These are phyloP conservation scores for Amanita brunnescens DNA, from an alignment of 768 basidiomycete species.

Conservation along the genomic window DNA sequence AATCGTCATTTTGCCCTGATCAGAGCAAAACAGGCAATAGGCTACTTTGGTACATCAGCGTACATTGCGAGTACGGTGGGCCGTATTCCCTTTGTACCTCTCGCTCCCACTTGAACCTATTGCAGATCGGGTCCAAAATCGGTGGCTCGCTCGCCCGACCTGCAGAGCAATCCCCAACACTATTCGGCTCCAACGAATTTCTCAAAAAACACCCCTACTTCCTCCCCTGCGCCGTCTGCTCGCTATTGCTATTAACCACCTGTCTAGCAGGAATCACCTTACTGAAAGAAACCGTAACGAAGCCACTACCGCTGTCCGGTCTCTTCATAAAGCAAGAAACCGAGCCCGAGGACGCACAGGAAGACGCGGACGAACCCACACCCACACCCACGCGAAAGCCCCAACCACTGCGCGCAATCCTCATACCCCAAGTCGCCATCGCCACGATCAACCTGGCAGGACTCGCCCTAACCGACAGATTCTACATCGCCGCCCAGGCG, in stretches of 20 bases:
- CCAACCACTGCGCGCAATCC: not conserved
- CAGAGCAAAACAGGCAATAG: not conserved
- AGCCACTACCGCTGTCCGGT: not conserved
- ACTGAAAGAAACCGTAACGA: slow-evolving; percentile 32
- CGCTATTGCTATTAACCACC: slow-evolving; percentile 33
- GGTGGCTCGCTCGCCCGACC: not conserved
- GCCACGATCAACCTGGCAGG: slow-evolving; percentile 33
- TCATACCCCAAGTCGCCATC: slow-evolving; percentile 33
- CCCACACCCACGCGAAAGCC: too few relatives aligned
- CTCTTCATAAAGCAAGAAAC: not conserved
- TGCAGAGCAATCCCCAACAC: slow-evolving; percentile 32
- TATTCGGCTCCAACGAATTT: slow-evolving; percentile 30
- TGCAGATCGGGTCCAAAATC: not conserved
- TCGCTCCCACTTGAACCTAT: not conserved
- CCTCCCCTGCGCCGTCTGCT: slow-evolving; percentile 13
- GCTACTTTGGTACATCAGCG: slow-evolving; percentile 30
- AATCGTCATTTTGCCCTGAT: not conserved
- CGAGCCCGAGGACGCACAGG: not conserved
- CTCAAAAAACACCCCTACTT: too few relatives aligned
- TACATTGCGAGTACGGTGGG: slow-evolving; percentile 13
- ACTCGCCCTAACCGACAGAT: slow-evolving; percentile 40
- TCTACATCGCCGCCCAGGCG: slow-evolving; percentile 50
- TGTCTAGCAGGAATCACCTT: slow-evolving; percentile 35
- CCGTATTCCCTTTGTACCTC: not conserved
- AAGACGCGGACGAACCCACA: not conserved